Percentiles rank a stretch among this genome's conserved stretches.
These are phyloP conservation scores for Fragilaria radians DNA, from an alignment of 108 stramenopile species.

Conservation along the genomic window DNA sequence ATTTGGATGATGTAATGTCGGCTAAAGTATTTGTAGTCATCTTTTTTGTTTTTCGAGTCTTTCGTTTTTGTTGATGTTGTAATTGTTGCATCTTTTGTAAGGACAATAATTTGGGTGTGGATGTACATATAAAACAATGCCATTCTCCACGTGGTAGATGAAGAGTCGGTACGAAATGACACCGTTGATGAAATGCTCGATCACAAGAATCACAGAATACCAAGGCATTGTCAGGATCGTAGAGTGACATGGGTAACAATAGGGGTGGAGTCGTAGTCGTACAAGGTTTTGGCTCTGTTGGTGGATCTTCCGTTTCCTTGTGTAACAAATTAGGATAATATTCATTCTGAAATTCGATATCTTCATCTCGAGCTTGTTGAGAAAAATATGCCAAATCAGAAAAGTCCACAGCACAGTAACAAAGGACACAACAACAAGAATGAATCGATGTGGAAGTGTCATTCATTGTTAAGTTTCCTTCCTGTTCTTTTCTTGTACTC, in stretches of 20 bases:
- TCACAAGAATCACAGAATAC: slow-evolving; percentile 78
- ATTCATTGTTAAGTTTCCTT: too few relatives aligned
- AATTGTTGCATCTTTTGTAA: slow-evolving; percentile 6
- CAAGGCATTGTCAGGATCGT: slow-evolving; percentile 71
- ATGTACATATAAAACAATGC: slow-evolving; percentile 64
- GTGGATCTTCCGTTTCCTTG: slow-evolving; percentile 26
- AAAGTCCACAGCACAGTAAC: slow-evolving; percentile 77
- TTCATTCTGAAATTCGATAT: slow-evolving; percentile 17
- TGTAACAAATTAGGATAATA: slow-evolving; percentile 4
- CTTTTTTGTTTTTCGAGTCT: slow-evolving; percentile 9
- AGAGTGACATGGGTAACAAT: slow-evolving; percentile 44
- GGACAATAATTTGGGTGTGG: slow-evolving; percentile 14
- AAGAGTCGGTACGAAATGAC: slow-evolving; percentile 82
- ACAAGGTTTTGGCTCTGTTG: slow-evolving; percentile 13
- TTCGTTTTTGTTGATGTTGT: background rate
- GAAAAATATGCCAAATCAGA: slow-evolving; percentile 58
- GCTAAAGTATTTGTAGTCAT: background rate
- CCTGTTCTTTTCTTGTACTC: too few relatives aligned
- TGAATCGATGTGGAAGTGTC: too few relatives aligned
- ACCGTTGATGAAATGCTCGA: slow-evolving; percentile 81
- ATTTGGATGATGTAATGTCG: slow-evolving; percentile 10
- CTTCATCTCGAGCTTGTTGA: slow-evolving; percentile 21
- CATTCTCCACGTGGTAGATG: slow-evolving; percentile 63
- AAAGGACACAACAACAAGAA: slow-evolving; percentile 73
- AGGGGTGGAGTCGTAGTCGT: slow-evolving; percentile 32